Evolutionary conservation across 768 basidiomycete genomes (phyloP).

Genomic region (Russula sp.): DNA sequence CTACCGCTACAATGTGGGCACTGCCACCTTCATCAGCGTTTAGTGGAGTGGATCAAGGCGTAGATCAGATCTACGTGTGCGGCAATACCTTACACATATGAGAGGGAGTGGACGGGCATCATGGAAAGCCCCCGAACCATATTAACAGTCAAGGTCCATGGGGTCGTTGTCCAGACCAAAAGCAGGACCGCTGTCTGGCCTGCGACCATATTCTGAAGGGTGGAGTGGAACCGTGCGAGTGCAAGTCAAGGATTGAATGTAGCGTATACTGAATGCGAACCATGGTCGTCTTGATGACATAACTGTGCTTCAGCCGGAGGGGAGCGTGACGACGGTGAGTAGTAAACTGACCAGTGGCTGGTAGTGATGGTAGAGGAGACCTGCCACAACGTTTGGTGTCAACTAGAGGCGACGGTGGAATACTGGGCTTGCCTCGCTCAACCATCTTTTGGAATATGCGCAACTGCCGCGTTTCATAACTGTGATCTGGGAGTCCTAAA

Average conservation of each 20-base stretch:
- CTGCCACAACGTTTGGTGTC: constrained; percentile 31
- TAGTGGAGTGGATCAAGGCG: constrained; percentile 34
- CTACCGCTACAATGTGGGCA: constrained; percentile 31
- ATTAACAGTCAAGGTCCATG: constrained; percentile 95
- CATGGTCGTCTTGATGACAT: constrained; percentile 80
- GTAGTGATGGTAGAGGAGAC: constrained; percentile 77
- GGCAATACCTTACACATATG: constrained; percentile 68
- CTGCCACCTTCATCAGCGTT: constrained; percentile 19
- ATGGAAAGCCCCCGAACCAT: constrained; percentile 50
- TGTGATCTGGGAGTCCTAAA: constrained; percentile 49
- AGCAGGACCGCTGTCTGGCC: constrained; percentile 38
- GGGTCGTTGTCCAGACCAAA: constrained; percentile 95
- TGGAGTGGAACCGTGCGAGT: constrained; percentile 20
- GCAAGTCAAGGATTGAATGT: constrained; percentile 52
- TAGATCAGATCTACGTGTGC: constrained; percentile 72
- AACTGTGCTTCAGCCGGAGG: constrained; percentile 95
- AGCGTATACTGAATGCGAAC: constrained; percentile 84
- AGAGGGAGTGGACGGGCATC: constrained; percentile 6
- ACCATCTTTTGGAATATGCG: constrained; percentile 85
- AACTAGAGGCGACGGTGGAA: neutral
- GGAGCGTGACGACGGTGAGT: constrained; percentile 90
- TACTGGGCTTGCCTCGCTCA: constrained; percentile 48
- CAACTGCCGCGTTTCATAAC: constrained; percentile 85
- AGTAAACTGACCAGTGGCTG: constrained; percentile 92
- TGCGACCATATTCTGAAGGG: constrained; percentile 30